Conservation (phyloP, 257 asterid genomes). For the Buddleja alternifolia region DNA sequence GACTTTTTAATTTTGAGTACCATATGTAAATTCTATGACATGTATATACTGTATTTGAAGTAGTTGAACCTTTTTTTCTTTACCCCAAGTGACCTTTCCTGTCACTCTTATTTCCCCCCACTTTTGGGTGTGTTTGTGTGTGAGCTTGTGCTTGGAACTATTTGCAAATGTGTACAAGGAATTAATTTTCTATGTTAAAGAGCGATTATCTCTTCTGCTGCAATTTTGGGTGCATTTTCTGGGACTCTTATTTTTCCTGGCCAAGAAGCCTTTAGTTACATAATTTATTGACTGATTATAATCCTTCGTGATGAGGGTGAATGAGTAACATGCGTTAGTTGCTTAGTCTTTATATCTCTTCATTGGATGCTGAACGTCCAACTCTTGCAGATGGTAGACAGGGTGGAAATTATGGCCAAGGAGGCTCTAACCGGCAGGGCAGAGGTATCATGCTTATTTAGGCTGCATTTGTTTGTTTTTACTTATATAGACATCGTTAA, state of each 20-base stretch:
- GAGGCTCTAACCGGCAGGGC: slow-evolving; percentile 76
- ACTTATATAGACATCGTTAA: slow-evolving; percentile 18
- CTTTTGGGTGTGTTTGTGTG: not conserved
- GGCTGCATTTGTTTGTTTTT: not conserved
- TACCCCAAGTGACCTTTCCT: not conserved
- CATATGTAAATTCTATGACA: not conserved
- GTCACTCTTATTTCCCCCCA: not conserved
- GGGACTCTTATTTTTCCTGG: slow-evolving; percentile 12
- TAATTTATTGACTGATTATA: not conserved
- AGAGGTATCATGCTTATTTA: slow-evolving; percentile 60
- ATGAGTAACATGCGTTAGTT: not conserved
- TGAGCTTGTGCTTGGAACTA: slow-evolving; percentile 10
- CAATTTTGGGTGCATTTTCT: slow-evolving; percentile 4
- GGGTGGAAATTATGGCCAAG: slow-evolving; percentile 72
- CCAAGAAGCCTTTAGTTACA: not conserved
- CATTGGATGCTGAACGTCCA: slow-evolving; percentile 27
- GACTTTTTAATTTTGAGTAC: not conserved
- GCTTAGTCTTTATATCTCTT: slow-evolving; percentile 7
- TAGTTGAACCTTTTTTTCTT: not conserved
- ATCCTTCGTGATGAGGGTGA: not conserved
- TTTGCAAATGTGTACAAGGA: not conserved
- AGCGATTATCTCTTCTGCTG: not conserved
- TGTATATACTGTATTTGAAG: not conserved
- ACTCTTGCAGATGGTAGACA: slow-evolving; percentile 71
- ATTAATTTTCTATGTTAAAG: not conserved